Conservation (phyloP, 306 rosid genomes). For the Dryas alaskensis region DNA sequence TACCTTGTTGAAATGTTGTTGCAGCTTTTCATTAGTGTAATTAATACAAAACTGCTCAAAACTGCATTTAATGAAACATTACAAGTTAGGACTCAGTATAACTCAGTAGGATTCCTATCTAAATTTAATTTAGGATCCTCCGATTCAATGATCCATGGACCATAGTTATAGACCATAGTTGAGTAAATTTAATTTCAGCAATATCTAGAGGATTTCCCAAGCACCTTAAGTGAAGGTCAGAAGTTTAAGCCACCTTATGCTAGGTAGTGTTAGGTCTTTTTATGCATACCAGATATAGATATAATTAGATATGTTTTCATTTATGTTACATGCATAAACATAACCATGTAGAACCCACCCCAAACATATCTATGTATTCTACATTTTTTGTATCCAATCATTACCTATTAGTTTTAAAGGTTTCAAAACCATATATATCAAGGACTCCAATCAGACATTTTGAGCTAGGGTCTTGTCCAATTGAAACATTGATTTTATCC, state of each 20-base stretch:
- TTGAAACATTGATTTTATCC: constrained; percentile 74
- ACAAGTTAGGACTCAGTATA: constrained; percentile 13
- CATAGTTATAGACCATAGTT: neutral
- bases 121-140: neutral
- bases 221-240: constrained; percentile 17
- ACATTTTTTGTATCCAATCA: constrained; percentile 3
- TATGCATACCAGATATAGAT: neutral
- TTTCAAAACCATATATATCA: constrained; percentile 95
- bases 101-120: constrained; percentile 8
- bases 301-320: neutral
- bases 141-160: neutral
- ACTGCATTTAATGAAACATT: constrained; percentile 46
- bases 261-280: neutral
- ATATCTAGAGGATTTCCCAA: constrained; percentile 16
- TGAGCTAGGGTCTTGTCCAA: constrained; percentile 81
- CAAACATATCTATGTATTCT: neutral
- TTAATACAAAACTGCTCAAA: constrained; percentile 95
- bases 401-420: constrained; percentile 79
- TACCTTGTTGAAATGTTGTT: constrained; percentile 99
- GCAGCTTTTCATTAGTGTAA: constrained; percentile 92
- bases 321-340: neutral
- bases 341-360: neutral
- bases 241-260: constrained; percentile 21
- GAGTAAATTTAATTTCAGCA: neutral
- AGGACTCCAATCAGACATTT: constrained; percentile 78